Base-by-base conservation (phyloP, 2,329 filamentous ascomycete genomes). In the Fusarium continuum region DNA sequence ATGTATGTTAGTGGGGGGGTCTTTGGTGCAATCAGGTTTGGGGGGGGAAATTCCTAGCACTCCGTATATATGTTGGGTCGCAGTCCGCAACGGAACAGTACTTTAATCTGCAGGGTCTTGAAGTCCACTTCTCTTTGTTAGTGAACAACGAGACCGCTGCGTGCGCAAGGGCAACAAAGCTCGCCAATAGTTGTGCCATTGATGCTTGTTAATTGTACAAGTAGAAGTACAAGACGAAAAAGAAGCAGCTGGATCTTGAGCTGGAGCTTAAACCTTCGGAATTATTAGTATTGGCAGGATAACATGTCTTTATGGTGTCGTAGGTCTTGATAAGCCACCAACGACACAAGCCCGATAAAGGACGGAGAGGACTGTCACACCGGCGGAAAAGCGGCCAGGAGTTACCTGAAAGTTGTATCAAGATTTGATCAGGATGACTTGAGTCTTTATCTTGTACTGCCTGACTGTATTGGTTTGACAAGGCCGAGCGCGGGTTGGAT, bases 391-490 rank as follows among this genome's bases (percentile, higher is more conserved):
- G 17, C 32, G 49, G 48, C 32, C 36, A 52, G 58, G 43, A 61
- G 36, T 53, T 44, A 36, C 29, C 45, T 44, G n/a, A 38, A 35
- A 40, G 26, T 44, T 50, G 50, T 53, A 44, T 39, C 47, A 47
- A 49, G 43, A 61, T 43, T 46, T 45, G 32, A 35, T 63, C 39
- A 35, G n/a, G n/a, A 41, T 32, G 35, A 46, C 54, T 61, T 53
- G 41, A 14, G 47, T 55, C 25, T n/a, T n/a, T n/a, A n/a, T n/a
- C n/a, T n/a, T n/a, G n/a, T n/a, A n/a, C n/a, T n/a, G n/a, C n/a
- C n/a, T n/a, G n/a, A n/a, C n/a, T 47, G 29, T 19, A 40, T 50
- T 66, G 65, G 50, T 59, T 70, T 52, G 54, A 56, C 50, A 65
- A 55, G 31, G 56, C 55, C 52, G 41, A 59, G 23, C 34, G 25